A percentile compares a stretch with the other conserved stretches of the same genome.
Evolutionary conservation across 768 basidiomycete genomes (phyloP).

Genomic region (Vararia minispora): DNA sequence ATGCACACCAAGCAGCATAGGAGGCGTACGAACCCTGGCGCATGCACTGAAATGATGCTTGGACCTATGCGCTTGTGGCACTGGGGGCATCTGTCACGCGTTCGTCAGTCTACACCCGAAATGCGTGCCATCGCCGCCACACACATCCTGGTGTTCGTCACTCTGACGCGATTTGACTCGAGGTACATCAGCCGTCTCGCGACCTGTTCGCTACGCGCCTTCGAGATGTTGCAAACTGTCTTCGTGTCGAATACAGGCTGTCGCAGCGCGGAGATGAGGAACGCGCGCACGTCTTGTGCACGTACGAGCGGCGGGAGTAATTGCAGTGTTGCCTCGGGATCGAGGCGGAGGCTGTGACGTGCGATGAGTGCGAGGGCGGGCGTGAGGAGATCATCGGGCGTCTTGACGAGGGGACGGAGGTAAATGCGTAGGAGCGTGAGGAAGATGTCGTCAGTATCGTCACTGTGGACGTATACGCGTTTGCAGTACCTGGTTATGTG

Average conservation of each 20-base stretch:
- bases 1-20: neutral
- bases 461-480: slow-evolving; percentile 51
- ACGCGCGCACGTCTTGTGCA: slow-evolving; percentile 66
- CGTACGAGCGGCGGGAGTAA: slow-evolving; percentile 87
- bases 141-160: slow-evolving; percentile 89
- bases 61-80: slow-evolving; percentile 15
- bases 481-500: slow-evolving; percentile 69
- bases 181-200: slow-evolving; percentile 62
- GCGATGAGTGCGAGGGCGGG: slow-evolving; percentile 87
- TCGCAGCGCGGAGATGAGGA: slow-evolving; percentile 62
- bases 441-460: slow-evolving; percentile 57
- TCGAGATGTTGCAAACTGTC: slow-evolving; percentile 58
- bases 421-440: slow-evolving; percentile 81
- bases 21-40: slow-evolving; percentile 9
- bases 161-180: slow-evolving; percentile 74
- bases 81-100: slow-evolving; percentile 10
- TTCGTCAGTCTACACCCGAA: neutral
- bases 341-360: slow-evolving; percentile 72
- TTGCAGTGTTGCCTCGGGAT: slow-evolving; percentile 71
- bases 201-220: slow-evolving; percentile 70
- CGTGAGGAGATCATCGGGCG: slow-evolving; percentile 45
- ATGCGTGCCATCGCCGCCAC: slow-evolving; percentile 26
- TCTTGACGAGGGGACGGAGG: slow-evolving; percentile 55
- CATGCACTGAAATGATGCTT: slow-evolving; percentile 13
- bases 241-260: slow-evolving; percentile 57